Percentiles rank a stretch among this genome's conserved stretches.
These are phyloP conservation scores for Carpinus viminea DNA, from an alignment of 306 rosid species.

Conservation along the genomic window DNA sequence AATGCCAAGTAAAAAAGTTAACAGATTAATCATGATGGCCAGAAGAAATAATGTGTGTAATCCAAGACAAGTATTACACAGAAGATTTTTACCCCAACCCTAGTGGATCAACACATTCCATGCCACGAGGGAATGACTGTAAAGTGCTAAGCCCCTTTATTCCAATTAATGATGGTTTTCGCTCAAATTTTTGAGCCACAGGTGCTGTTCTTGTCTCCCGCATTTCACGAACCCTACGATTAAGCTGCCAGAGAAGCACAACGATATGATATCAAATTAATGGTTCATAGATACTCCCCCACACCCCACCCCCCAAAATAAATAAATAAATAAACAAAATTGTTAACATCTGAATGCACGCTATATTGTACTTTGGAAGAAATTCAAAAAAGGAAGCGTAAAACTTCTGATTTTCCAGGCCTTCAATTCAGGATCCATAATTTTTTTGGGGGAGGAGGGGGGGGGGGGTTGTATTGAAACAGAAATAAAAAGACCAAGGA, in stretches of 20 bases:
- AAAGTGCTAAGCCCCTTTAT: conserved; percentile 68
- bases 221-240: conserved; percentile 97
- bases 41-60: conserved; percentile 19
- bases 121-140: conserved; percentile 93
- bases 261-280: conserved; percentile 45
- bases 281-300: background rate
- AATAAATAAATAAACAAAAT: too few species aligned
- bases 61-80: conserved; percentile 26
- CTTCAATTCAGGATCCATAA: background rate
- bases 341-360: background rate
- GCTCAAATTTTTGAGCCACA: conserved; percentile 73
- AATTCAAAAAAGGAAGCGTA: background rate
- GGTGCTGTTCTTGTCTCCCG: conserved; percentile 96
- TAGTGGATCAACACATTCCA: conserved; percentile 95
- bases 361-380: background rate
- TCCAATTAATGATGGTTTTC: conserved; percentile 42
- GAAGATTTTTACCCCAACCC: conserved; percentile 73
- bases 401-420: background rate
- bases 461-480: too few species aligned
- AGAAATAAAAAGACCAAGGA: background rate
- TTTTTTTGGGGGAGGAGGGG: too few species aligned
- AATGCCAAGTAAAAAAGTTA: conserved; percentile 7
- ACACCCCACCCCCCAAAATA: too few species aligned
- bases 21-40: conserved; percentile 10
- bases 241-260: conserved; percentile 75